phyloP scores from a whole-genome alignment of 2,329 filamentous ascomycete species.

The Boeremia exigua region DNA sequence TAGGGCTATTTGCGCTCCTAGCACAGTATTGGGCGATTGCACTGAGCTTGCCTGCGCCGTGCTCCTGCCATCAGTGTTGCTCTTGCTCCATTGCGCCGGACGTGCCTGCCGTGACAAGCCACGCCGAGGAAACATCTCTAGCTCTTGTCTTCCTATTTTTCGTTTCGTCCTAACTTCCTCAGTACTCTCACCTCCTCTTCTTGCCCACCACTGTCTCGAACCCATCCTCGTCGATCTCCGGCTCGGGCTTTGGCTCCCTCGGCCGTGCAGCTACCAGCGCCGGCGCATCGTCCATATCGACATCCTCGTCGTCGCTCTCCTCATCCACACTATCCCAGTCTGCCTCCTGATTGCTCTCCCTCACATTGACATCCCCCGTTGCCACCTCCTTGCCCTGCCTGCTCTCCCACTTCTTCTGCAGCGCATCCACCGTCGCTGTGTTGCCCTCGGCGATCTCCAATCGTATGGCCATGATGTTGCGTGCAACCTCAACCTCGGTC shows the following conservation, averaged over 20 bases:
- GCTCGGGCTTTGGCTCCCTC: conserved; percentile 41
- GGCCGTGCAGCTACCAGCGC: conserved; percentile 42
- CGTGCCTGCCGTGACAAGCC: background rate
- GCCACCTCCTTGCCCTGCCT: conserved; percentile 64
- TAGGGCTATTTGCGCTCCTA: background rate
- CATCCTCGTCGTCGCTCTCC: conserved; percentile 54
- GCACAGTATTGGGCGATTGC: background rate
- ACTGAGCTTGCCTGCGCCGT: background rate
- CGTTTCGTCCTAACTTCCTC: background rate
- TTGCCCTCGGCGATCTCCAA: conserved; percentile 69
- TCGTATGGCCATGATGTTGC: conserved; percentile 72
- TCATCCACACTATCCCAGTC: conserved; percentile 54
- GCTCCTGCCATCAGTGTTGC: background rate
- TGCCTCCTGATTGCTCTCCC: conserved; percentile 63
- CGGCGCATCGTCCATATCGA: conserved; percentile 48
- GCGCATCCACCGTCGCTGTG: conserved; percentile 67
- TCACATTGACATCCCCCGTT: conserved; percentile 53
- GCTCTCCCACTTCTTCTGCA: conserved; percentile 69
- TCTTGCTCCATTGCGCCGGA: background rate
- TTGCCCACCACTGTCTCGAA: conserved; percentile 52
- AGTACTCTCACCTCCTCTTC: conserved; percentile 41
- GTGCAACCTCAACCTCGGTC: conserved; percentile 75
- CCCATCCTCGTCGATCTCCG: conserved; percentile 51
- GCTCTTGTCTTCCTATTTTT: background rate
- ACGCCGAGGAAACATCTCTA: background rate